Base-by-base conservation (phyloP, 352 stramenopile genomes). In the Elongisporangium senticosum region DNA sequence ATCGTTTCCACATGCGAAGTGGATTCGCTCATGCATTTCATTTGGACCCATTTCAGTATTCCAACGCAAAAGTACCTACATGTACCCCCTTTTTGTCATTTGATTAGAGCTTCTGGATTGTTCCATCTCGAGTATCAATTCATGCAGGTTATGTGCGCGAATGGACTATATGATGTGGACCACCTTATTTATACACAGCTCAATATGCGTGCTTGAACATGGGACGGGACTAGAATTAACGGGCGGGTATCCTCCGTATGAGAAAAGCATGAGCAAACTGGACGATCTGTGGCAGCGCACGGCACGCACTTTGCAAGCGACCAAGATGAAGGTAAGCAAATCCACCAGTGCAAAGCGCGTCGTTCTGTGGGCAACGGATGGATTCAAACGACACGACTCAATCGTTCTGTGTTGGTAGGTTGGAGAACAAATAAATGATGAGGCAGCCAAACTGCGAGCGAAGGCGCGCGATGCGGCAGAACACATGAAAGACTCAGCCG, bases 361-460 rank as follows among this genome's bases (percentile, higher is more conserved):
- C 7, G 24, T 33, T 7, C 3, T 33, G 24, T 7, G 7, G 10
- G 28, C 28, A 43, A 17, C 11, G 33, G 11, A 15, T 43, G 23
- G 23, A 26, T 26, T 26, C 5, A 43, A 43, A 43, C 17, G 33
- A 43, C 33, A 43, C 33, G 17, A 43, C 13, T n/a, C n/a, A n/a
- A n/a, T n/a, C n/a, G 33, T 17, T 14, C 33, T 43, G 11, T 43
- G 33, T 14, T 43, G 13, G 13, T 43, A 43, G 33, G 33, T 10
- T 43, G 33, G 33, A 43, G 33, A 53, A 23, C 51, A 48, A 21
- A 39, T 37, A 26, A 47, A 55, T 43, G 51, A 56, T 39, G 55
- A 67, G 65, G 69, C 72, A 57, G 48, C 62, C 33, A 61, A 61
- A 65, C 59, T 79, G 60, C 59, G 49, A 24, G 43, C 61, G 4